These are phyloP conservation scores for Geranomyces michiganensis DNA, from an alignment of 192 early-diverging fungal genomes.

Conservation along the genomic window DNA sequence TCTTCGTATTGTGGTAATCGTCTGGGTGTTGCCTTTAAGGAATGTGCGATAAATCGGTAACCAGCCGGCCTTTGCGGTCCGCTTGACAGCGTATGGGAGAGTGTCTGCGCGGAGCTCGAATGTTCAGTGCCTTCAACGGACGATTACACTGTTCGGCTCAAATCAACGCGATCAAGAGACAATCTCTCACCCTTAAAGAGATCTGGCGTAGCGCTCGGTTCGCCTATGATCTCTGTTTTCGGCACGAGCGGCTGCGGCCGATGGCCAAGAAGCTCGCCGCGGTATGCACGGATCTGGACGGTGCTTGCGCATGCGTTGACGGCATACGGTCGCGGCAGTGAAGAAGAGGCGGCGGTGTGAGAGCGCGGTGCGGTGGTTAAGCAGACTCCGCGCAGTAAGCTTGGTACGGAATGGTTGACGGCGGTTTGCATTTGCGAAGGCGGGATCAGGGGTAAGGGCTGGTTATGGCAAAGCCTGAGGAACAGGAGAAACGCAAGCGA, in stretches of 20 bases:
- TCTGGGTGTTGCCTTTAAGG: slow-evolving; percentile 24
- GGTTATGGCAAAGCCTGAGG: no score
- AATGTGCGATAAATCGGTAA: slow-evolving; percentile 38
- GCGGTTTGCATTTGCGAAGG: no score
- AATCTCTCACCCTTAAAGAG: neutral
- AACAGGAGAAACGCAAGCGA: no score
- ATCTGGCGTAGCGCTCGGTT: neutral
- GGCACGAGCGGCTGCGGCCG: slow-evolving; percentile 17
- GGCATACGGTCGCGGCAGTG: neutral
- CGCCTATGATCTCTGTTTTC: slow-evolving; percentile 27
- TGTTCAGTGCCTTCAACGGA: neutral
- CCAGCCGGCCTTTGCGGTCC: slow-evolving; percentile 29
- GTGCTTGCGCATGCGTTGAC: neutral
- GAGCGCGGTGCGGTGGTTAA: no score
- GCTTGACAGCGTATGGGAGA: slow-evolving; percentile 30
- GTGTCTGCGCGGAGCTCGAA: slow-evolving; percentile 1
- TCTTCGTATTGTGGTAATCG: slow-evolving; percentile 33
- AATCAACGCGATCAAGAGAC: neutral
- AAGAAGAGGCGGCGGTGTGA: no score
- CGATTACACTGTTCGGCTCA: neutral
- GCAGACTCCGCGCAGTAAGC: no score
- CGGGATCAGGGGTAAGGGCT: no score
- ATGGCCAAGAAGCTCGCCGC: slow-evolving; percentile 27
- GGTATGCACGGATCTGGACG: slow-evolving; percentile 6
- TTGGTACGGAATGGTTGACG: no score